Evolutionary conservation across 2,329 filamentous ascomycete genomes (phyloP).

Genomic region (Elsinoe fawcettii): DNA sequence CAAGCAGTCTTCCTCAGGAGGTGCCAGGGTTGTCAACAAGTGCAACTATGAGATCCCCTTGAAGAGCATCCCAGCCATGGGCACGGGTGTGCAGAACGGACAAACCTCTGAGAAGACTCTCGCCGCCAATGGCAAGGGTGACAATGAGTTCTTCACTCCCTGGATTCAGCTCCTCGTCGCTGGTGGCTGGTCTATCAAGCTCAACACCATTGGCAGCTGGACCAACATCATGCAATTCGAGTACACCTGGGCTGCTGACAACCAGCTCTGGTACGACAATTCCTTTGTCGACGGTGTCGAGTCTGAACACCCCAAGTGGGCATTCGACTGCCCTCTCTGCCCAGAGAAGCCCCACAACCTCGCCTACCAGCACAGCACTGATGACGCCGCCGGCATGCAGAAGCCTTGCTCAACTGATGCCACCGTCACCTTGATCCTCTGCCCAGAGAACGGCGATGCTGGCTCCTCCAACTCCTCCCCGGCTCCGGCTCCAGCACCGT

Average conservation of each 20-base stretch:
- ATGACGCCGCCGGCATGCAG: slow-evolving; percentile 35
- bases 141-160: slow-evolving; percentile 25
- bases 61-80: slow-evolving; percentile 25
- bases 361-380: slow-evolving; percentile 33
- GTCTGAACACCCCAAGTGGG: slow-evolving; percentile 32
- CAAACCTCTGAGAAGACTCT: slow-evolving; percentile 24
- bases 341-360: slow-evolving; percentile 27
- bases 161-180: slow-evolving; percentile 29
- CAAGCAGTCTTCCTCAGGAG: slow-evolving; percentile 19
- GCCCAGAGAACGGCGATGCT: slow-evolving; percentile 23
- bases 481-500: slow-evolving; percentile 16
- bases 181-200: slow-evolving; percentile 34
- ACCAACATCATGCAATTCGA: slow-evolving; percentile 32
- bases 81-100: slow-evolving; percentile 21
- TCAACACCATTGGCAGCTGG: slow-evolving; percentile 25
- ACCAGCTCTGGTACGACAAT: slow-evolving; percentile 34
- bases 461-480: slow-evolving; percentile 12
- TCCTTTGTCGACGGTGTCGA: slow-evolving; percentile 31
- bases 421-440: slow-evolving; percentile 31
- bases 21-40: slow-evolving; percentile 27
- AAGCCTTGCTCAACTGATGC: slow-evolving; percentile 25
- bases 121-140: slow-evolving; percentile 16
- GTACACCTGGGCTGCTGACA: slow-evolving; percentile 32
- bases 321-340: slow-evolving; percentile 26
- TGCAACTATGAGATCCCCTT: slow-evolving; percentile 29